Conservation (phyloP, 345 rosid species). For the Erodium maritimum region DNA sequence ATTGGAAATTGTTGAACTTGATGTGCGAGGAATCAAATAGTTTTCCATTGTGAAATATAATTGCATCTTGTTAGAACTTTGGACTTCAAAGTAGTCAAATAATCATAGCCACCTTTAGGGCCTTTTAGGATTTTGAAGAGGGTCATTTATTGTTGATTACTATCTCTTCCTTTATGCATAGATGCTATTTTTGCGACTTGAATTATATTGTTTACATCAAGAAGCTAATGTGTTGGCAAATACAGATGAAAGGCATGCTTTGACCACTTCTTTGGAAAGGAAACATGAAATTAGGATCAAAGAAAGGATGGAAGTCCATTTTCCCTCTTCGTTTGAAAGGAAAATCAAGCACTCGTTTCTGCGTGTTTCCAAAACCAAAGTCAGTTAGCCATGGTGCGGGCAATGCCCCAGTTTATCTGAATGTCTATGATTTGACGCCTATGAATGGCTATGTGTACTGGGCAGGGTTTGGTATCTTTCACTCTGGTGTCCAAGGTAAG, state of each 20-base stretch:
- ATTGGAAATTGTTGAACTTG: no score
- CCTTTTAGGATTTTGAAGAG: no score
- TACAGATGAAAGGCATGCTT: conserved; percentile 31
- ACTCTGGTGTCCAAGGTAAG: conserved; percentile 84
- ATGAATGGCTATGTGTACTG: conserved; percentile 66
- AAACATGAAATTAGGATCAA: conserved; percentile 53
- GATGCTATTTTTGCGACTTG: no score
- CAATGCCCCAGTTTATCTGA: conserved; percentile 64
- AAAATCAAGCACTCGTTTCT: conserved; percentile 56
- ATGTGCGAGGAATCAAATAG: no score
- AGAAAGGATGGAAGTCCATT: conserved; percentile 53
- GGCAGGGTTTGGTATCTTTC: conserved; percentile 87
- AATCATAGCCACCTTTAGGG: no score
- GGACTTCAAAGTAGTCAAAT: no score
- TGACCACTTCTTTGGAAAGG: conserved; percentile 15
- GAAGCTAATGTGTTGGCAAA: neutral
- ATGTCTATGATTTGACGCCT: conserved; percentile 69
- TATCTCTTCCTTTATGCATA: no score
- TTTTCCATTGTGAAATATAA: no score
- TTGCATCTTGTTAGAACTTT: no score
- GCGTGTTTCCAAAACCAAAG: conserved; percentile 63
- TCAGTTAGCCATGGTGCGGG: conserved; percentile 47
- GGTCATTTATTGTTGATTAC: no score
- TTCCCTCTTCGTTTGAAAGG: conserved; percentile 42
- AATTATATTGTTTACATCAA: neutral